phyloP scores from a whole-genome alignment of 208 protist species.

The Leishmania braziliensis region DNA sequence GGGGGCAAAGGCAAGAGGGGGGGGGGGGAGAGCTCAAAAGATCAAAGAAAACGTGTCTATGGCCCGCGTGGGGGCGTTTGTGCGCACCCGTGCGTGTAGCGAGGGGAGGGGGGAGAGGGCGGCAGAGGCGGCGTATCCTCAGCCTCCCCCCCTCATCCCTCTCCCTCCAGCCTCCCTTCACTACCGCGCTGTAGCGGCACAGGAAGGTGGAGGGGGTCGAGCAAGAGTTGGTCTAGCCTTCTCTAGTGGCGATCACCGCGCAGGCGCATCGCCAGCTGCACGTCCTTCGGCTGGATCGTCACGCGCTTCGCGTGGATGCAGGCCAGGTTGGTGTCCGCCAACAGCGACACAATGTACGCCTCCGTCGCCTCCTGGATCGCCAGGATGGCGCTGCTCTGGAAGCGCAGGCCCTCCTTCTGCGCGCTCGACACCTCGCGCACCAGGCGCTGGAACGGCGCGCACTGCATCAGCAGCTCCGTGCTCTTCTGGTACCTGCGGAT shows the following conservation, averaged over 20 bases:
- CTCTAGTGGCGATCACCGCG: conserved; percentile 54
- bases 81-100: neutral
- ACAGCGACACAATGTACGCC: too few species aligned
- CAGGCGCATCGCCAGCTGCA: conserved; percentile 58
- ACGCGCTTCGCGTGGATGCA: conserved; percentile 88
- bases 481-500: too few species aligned
- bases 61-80: neutral
- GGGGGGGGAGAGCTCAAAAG: neutral
- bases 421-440: too few species aligned
- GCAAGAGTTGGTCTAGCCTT: neutral
- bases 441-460: too few species aligned
- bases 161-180: neutral
- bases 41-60: neutral
- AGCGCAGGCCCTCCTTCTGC: too few species aligned
- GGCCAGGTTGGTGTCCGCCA: conserved; percentile 72
- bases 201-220: too few species aligned
- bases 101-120: neutral
- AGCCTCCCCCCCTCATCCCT: neutral
- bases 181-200: neutral
- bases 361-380: too few species aligned
- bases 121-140: neutral
- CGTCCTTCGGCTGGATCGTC: conserved; percentile 83
- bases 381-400: too few species aligned
- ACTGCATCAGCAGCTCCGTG: too few species aligned
- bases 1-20: too few species aligned